Conservation (phyloP, 2,329 filamentous ascomycete species). For the Myriosclerotinia curreyana region DNA sequence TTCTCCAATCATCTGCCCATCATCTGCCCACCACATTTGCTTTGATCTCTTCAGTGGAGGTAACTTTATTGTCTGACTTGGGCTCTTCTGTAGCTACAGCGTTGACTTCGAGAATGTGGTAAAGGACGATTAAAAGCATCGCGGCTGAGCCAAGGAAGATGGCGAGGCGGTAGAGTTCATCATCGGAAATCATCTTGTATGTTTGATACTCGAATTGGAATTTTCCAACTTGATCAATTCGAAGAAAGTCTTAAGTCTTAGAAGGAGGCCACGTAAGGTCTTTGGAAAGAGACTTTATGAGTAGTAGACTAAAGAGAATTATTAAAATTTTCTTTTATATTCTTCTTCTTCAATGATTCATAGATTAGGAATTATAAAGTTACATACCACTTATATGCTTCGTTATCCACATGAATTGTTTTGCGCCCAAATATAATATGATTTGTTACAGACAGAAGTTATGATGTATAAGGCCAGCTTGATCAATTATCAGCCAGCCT, state of each 20-base stretch:
- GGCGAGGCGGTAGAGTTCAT: slow-evolving; percentile 84
- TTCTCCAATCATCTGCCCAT: slow-evolving; percentile 26
- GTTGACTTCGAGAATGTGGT: slow-evolving; percentile 96
- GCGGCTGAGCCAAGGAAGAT: slow-evolving; percentile 87
- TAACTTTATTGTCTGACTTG: slow-evolving; percentile 28
- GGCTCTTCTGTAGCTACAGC: slow-evolving; percentile 62
- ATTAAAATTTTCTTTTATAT: slow-evolving; percentile 21
- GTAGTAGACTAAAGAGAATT: slow-evolving; percentile 24
- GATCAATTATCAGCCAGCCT: neutral
- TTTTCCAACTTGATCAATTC: neutral
- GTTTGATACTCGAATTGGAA: neutral
- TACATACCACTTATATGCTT: slow-evolving; percentile 9
- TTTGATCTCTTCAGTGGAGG: slow-evolving; percentile 25
- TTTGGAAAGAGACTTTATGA: slow-evolving; percentile 9
- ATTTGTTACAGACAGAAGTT: too few relatives aligned
- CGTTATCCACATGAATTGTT: slow-evolving; percentile 23
- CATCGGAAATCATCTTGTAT: slow-evolving; percentile 86
- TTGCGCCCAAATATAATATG: neutral
- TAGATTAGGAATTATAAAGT: too few relatives aligned
- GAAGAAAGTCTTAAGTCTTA: neutral
- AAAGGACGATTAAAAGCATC: slow-evolving; percentile 90
- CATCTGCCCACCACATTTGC: slow-evolving; percentile 27
- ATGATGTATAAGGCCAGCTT: neutral
- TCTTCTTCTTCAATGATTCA: too few relatives aligned
- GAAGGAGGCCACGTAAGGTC: slow-evolving; percentile 27